Percentiles rank a stretch among this genome's conserved stretches.
These are phyloP conservation scores for Cytospora leucostoma DNA, from an alignment of 2,329 filamentous ascomycete species.

Conservation along the genomic window DNA sequence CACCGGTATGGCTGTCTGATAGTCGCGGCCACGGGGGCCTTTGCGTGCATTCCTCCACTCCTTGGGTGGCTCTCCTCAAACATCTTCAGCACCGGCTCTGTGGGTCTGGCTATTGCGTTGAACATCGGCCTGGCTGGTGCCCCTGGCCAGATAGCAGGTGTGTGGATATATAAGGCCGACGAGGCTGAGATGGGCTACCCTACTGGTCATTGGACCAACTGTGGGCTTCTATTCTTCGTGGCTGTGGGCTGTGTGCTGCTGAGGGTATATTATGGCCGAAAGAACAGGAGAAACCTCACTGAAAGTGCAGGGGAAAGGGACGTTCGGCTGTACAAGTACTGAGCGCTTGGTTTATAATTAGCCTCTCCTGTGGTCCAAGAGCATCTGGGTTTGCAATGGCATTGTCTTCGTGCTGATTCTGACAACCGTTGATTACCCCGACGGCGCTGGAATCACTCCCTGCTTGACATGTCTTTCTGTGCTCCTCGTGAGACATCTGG, in stretches of 20 bases:
- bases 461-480: too few relatives aligned
- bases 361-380: background rate
- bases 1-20: conserved; percentile 70
- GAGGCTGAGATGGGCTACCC: conserved; percentile 64
- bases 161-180: conserved; percentile 71
- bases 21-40: conserved; percentile 65
- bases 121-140: conserved; percentile 69
- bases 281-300: conserved; percentile 41
- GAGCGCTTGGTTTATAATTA: background rate
- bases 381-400: too few relatives aligned
- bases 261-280: conserved; percentile 56
- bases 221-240: conserved; percentile 60
- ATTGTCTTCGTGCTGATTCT: background rate
- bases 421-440: too few relatives aligned
- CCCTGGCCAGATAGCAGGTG: conserved; percentile 69
- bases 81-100: conserved; percentile 63
- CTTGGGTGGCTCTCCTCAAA: conserved; percentile 73
- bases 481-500: too few relatives aligned
- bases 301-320: conserved; percentile 37
- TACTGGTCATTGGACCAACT: conserved; percentile 70
- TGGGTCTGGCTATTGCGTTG: conserved; percentile 69
- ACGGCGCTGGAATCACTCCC: too few relatives aligned
- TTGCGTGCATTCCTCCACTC: conserved; percentile 69
- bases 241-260: conserved; percentile 55
- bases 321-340: conserved; percentile 46